Evolutionary conservation across 2,329 filamentous ascomycete species (phyloP).

Genomic region (Talaromyces islandicus): DNA sequence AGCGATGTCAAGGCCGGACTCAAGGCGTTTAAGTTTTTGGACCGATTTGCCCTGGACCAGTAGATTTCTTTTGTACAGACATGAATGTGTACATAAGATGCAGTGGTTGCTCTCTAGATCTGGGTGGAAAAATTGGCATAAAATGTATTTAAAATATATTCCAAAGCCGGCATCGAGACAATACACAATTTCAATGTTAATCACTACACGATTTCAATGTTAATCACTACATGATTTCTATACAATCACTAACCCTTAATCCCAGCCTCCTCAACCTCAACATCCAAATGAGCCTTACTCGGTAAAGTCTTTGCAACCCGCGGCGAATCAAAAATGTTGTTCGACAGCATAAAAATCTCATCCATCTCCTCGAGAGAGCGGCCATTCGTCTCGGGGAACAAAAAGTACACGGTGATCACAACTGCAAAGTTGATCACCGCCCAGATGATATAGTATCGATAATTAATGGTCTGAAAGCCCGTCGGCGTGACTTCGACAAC

Average conservation of each 20-base stretch:
- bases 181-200: neutral
- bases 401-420: conserved; percentile 25
- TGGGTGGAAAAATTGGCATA: neutral
- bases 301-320: conserved; percentile 16
- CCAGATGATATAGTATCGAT: conserved; percentile 41
- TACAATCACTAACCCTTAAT: neutral
- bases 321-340: conserved; percentile 21
- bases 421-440: conserved; percentile 32
- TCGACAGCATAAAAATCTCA: conserved; percentile 31
- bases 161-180: neutral
- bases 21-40: conserved; percentile 59
- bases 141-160: neutral
- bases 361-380: conserved; percentile 35
- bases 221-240: neutral
- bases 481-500: conserved; percentile 33
- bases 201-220: neutral
- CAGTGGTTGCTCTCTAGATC: neutral
- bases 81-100: neutral
- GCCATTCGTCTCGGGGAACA: conserved; percentile 35
- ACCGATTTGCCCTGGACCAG: conserved; percentile 56
- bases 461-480: conserved; percentile 42
- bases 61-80: neutral
- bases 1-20: conserved; percentile 53
- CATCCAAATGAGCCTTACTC: neutral
- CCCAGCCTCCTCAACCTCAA: neutral